phyloP scores from a whole-genome alignment of 2,329 filamentous ascomycete species.

The Venturia nashicola region DNA sequence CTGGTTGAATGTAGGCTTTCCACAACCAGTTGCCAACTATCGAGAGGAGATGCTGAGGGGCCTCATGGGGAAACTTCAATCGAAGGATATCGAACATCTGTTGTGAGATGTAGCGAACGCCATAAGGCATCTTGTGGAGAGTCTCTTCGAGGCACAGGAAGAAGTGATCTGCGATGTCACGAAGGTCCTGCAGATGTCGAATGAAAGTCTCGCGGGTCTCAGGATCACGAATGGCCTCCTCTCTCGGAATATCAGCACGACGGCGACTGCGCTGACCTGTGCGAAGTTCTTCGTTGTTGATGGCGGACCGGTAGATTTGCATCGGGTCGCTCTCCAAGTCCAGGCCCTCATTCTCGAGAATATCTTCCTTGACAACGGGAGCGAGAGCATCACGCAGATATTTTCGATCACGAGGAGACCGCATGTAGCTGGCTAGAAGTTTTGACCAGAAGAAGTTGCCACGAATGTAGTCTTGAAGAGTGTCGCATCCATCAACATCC shows the following conservation, averaged over 20 bases:
- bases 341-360: conserved; percentile 80
- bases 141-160: conserved; percentile 71
- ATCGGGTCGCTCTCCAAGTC: conserved; percentile 95
- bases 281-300: conserved; percentile 93
- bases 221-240: conserved; percentile 88
- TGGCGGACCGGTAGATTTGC: conserved; percentile 89
- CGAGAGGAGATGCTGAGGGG: conserved; percentile 66
- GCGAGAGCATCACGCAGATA: conserved; percentile 81
- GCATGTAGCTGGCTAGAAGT: conserved; percentile 73
- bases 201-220: conserved; percentile 91
- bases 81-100: conserved; percentile 73
- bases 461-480: conserved; percentile 73
- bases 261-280: conserved; percentile 76
- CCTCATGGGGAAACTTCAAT: conserved; percentile 66
- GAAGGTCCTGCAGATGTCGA: conserved; percentile 81
- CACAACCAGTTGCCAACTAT: conserved; percentile 85
- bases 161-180: conserved; percentile 90
- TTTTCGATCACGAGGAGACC: conserved; percentile 83
- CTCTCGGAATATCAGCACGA: conserved; percentile 73
- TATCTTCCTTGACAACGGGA: conserved; percentile 75
- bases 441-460: conserved; percentile 91
- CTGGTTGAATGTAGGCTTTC: conserved; percentile 86
- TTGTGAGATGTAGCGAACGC: conserved; percentile 74
- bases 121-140: conserved; percentile 81
- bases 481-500: conserved; percentile 62